Base-by-base conservation (phyloP, 257 asterid species). In the Thymus mandschuricus region DNA sequence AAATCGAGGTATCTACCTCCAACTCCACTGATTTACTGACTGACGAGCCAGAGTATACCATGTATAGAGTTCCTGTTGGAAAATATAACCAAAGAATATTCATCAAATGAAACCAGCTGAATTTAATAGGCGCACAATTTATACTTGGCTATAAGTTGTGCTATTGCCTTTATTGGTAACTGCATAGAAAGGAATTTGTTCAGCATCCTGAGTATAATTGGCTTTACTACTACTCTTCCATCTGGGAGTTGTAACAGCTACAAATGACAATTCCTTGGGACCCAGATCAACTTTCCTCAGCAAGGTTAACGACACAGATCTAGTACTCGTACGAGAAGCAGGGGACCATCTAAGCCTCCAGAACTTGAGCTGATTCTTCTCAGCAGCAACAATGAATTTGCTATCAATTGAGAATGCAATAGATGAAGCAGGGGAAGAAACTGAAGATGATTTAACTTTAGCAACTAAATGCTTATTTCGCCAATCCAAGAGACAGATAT, bases 401-500 rank as follows among this genome's bases (percentile, higher is more conserved):
- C 77, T 83, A 71, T 86, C 85, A 60, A 64, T 67, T 45, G 93
- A 83, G 79, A 89, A 85, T 65, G 73, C 76, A 59, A 87, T 73
- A 12, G 88, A 85, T 78, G 88, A 68, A 66, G 84, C 55, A 50
- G 86, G 75, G 59, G 82, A 81, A 76, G 87, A 76, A 69, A 76
- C 77, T 49, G 86, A 78, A 66, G 81, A 79, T 60, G 80, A 82
- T 78, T 79, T 89, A 56, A 84, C 73, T 74, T 80, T 89, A 49
- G 87, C 81, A 68, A 78, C 83, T 76, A 87, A 60, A 31, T 73
- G 60, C 74, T 79, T 83, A 44, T 74, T 78, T 52, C 73, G 79
- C 86, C 83, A 83, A 71, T 89, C 87, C 96, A 93, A 89, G 73
- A 89, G 81, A 80, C 89, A 89, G 40, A 89, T 69, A 69, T 75